Percentiles rank a stretch among this genome's conserved stretches.
phyloP scores from a whole-genome alignment of 2,329 filamentous ascomycete genomes.

The Sordariomycetes sp. region DNA sequence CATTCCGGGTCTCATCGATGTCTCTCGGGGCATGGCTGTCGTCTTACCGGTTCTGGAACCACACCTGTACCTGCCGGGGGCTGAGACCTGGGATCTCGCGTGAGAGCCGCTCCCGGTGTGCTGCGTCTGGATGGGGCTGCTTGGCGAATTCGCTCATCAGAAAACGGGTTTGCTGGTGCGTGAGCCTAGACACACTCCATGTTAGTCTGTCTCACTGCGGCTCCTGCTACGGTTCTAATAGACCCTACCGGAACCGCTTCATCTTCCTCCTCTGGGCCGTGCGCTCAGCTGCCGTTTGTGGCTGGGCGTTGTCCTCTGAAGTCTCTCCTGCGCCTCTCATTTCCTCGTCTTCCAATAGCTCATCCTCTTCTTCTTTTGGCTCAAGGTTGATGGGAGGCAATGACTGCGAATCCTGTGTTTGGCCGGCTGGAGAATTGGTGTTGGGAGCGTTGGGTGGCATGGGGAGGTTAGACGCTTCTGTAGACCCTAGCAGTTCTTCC shows the following conservation, averaged over 20 bases:
- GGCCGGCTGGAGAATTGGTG: neutral
- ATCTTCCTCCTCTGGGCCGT: constrained; percentile 48
- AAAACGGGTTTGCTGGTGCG: constrained; percentile 93
- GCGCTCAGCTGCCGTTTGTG: constrained; percentile 42
- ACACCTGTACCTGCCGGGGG: constrained; percentile 88
- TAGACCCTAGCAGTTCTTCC: constrained; percentile 24
- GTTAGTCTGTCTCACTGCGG: neutral
- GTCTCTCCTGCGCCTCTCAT: constrained; percentile 17
- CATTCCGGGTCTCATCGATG: neutral
- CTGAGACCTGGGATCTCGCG: constrained; percentile 84
- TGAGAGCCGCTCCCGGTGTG: constrained; percentile 75
- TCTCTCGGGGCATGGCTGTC: neutral
- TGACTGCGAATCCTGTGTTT: neutral
- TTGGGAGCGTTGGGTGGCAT: constrained; percentile 20
- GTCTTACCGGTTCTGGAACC: constrained; percentile 90
- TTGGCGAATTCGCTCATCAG: constrained; percentile 95
- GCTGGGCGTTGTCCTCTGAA: constrained; percentile 15
- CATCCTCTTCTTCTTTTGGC: constrained; percentile 34
- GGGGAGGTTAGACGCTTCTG: constrained; percentile 23
- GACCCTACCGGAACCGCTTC: constrained; percentile 66
- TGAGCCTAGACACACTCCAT: constrained; percentile 45
- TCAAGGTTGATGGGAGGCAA: neutral
- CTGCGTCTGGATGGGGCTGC: constrained; percentile 86
- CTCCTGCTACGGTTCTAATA: neutral
- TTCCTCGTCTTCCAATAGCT: constrained; percentile 42